These are phyloP conservation scores for Botrytis cinerea DNA, from an alignment of 2,329 filamentous ascomycete species.

Conservation along the genomic window DNA sequence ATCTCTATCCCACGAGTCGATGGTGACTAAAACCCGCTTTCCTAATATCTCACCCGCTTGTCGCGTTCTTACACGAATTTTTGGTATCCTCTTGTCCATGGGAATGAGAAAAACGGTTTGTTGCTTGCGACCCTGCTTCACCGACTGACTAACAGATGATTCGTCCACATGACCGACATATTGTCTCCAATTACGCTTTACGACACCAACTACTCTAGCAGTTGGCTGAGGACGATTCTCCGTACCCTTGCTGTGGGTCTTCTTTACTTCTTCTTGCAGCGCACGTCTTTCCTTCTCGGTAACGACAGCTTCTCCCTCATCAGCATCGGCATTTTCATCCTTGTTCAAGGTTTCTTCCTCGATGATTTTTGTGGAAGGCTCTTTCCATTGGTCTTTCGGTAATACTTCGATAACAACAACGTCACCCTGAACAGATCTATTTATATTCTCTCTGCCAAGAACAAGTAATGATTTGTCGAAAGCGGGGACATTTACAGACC, in stretches of 20 bases:
- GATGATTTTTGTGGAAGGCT: constrained; percentile 90
- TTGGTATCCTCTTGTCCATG: constrained; percentile 97
- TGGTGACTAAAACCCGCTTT: constrained; percentile 87
- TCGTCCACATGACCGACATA: constrained; percentile 95
- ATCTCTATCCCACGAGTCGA: constrained; percentile 93
- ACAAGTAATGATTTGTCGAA: constrained; percentile 89
- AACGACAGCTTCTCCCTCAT: constrained; percentile 75
- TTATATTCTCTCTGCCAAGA: constrained; percentile 92
- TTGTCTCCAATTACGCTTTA: constrained; percentile 97
- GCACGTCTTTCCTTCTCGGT: constrained; percentile 84
- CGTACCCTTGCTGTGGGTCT: constrained; percentile 72
- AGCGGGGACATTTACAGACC: constrained; percentile 82
- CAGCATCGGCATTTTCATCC: constrained; percentile 89
- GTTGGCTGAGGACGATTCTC: constrained; percentile 87
- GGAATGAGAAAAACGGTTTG: constrained; percentile 94
- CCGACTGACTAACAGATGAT: constrained; percentile 73
- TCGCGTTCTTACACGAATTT: constrained; percentile 88
- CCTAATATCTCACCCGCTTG: constrained; percentile 87
- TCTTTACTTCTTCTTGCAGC: constrained; percentile 87
- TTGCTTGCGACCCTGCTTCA: constrained; percentile 77
- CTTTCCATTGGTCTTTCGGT: constrained; percentile 95
- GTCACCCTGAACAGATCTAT: constrained; percentile 88
- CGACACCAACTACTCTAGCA: constrained; percentile 84
- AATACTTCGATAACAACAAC: constrained; percentile 90
- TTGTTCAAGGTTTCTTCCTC: constrained; percentile 90